Percentiles rank a stretch among this genome's conserved stretches.
phyloP scores from a whole-genome alignment of 306 rosid species.

The Macrotyloma uniflorum region DNA sequence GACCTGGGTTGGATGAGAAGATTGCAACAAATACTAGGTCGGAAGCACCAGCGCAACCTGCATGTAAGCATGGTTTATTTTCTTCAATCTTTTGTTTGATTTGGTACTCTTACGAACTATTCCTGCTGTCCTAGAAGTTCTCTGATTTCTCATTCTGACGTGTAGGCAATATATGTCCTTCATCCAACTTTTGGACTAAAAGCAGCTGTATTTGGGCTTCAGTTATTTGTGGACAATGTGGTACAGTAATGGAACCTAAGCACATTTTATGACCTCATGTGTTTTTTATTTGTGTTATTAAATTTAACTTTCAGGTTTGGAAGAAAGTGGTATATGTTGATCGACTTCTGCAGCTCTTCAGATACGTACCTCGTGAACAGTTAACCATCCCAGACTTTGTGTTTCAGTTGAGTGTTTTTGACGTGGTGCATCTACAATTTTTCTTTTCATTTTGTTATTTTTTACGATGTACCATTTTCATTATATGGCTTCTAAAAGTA shows the following conservation, averaged over 20 bases:
- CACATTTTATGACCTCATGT: conserved; percentile 4
- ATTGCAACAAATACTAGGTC: conserved; percentile 84
- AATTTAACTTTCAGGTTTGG: conserved; percentile 63
- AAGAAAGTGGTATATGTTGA: conserved; percentile 86
- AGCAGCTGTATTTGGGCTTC: conserved; percentile 75
- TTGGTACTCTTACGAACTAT: conserved; percentile 46
- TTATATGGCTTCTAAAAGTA: not conserved
- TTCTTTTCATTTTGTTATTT: conserved; percentile 3
- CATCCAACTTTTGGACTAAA: conserved; percentile 91
- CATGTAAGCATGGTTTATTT: conserved; percentile 53
- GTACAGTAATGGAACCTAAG: conserved; percentile 48
- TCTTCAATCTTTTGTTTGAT: not conserved
- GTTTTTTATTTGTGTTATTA: conserved; percentile 14
- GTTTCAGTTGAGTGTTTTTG: conserved; percentile 73
- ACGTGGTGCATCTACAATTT: not conserved
- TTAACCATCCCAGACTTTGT: conserved; percentile 91
- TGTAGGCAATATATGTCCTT: conserved; percentile 81
- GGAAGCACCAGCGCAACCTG: conserved; percentile 79
- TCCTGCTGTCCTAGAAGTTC: not conserved
- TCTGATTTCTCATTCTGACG: conserved; percentile 45
- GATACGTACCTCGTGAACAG: conserved; percentile 92
- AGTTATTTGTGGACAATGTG: conserved; percentile 76
- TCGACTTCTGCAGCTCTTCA: conserved; percentile 82
- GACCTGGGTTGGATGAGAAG: conserved; percentile 92
- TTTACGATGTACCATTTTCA: conserved; percentile 19